Conservation (phyloP, 192 early-diverging fungal genomes). For the Physocladia obscura region DNA sequence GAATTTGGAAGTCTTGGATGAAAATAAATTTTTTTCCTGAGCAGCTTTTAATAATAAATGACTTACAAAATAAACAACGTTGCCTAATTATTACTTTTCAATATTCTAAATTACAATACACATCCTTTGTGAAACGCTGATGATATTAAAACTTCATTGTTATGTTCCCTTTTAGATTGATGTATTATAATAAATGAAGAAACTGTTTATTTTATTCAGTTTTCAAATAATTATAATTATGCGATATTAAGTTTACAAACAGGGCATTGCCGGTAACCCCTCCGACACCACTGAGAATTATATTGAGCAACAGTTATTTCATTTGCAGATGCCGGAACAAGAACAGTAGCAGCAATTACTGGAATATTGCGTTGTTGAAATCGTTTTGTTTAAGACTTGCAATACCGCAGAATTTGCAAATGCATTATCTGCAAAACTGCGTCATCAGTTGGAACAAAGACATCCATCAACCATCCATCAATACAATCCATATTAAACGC, state of each 20-base stretch:
- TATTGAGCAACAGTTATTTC: neutral
- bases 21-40: too few species aligned
- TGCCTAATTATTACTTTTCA: too few species aligned
- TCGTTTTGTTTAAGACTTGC: neutral
- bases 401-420: neutral
- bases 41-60: too few species aligned
- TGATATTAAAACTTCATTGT: constrained; percentile 17
- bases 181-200: too few species aligned
- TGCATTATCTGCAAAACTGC: neutral
- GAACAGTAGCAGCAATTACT: neutral
- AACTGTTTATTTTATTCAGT: too few species aligned
- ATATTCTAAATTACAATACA: too few species aligned
- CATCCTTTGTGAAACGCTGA: too few species aligned
- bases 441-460: neutral
- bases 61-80: too few species aligned
- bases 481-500: constrained; percentile 65
- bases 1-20: too few species aligned
- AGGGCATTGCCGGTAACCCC: constrained; percentile 10
- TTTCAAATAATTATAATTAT: too few species aligned
- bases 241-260: neutral
- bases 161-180: constrained; percentile 17
- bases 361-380: neutral
- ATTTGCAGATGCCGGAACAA: neutral
- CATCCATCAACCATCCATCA: constrained; percentile 39
- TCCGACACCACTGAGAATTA: too few species aligned